phyloP scores from a whole-genome alignment of 495 filamentous ascomycete genomes.

The Penicillium verhagenii region DNA sequence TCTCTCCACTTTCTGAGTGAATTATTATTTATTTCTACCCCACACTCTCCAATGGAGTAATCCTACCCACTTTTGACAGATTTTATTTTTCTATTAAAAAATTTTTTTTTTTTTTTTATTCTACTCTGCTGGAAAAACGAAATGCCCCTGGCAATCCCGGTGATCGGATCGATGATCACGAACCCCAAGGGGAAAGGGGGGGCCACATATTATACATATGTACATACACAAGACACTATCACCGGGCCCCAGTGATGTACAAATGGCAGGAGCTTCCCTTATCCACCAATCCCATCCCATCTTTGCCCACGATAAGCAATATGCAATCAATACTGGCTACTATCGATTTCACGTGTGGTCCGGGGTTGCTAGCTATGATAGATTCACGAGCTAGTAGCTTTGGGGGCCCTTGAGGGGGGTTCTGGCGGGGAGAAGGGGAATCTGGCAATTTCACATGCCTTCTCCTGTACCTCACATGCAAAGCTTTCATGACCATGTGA shows the following conservation, averaged over 20 bases:
- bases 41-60: slow-evolving; percentile 19
- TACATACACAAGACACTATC: background rate
- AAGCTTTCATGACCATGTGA: too few species aligned
- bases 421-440: too few species aligned
- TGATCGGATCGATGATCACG: background rate
- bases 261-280: background rate
- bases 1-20: slow-evolving; percentile 7
- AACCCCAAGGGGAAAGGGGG: too few species aligned
- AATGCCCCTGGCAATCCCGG: slow-evolving; percentile 5
- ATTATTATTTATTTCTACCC: slow-evolving; percentile 19
- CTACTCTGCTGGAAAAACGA: background rate
- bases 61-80: slow-evolving; percentile 9
- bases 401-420: too few species aligned
- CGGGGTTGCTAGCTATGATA: background rate
- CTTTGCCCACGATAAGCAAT: background rate
- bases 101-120: too few species aligned
- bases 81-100: background rate
- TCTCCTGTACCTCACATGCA: background rate
- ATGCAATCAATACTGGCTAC: slow-evolving; percentile 7
- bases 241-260: background rate
- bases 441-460: background rate
- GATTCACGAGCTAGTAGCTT: slow-evolving; percentile 5
- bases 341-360: slow-evolving; percentile 17
- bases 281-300: background rate
- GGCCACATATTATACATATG: too few species aligned